These are phyloP conservation scores for Fraxinus sp. DNA, from an alignment of 305 asterid genomes.

Conservation along the genomic window DNA sequence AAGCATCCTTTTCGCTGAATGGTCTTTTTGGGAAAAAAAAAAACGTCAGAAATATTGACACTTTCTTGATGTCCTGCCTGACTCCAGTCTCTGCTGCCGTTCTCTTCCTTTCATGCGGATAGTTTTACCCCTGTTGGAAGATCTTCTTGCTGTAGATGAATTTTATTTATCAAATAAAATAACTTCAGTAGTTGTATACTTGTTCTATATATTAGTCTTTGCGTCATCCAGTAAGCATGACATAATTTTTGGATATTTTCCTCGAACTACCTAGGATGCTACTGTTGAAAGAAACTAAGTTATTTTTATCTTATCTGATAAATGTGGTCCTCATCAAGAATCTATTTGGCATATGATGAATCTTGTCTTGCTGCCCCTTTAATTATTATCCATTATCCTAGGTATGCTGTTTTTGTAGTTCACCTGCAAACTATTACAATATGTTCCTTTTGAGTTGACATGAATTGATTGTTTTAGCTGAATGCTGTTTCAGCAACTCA, in stretches of 20 bases:
- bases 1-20: slow-evolving; percentile 9
- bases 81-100: neutral
- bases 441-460: slow-evolving; percentile 20
- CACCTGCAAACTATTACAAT: slow-evolving; percentile 7
- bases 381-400: neutral
- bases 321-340: slow-evolving; percentile 3
- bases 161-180: neutral
- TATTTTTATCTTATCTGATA: slow-evolving; percentile 13
- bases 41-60: neutral
- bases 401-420: neutral
- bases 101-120: neutral
- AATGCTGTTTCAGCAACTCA: slow-evolving; percentile 45
- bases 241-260: neutral
- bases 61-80: neutral
- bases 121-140: neutral
- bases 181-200: neutral
- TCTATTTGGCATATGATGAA: neutral
- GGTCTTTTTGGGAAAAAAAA: neutral
- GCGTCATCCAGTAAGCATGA: neutral
- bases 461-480: neutral
- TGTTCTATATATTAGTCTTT: neutral
- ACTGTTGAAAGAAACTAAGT: neutral
- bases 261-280: neutral
- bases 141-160: neutral
- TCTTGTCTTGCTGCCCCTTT: neutral